Conservation (phyloP, 2,329 filamentous ascomycete species). For the Fusarium continuum region DNA sequence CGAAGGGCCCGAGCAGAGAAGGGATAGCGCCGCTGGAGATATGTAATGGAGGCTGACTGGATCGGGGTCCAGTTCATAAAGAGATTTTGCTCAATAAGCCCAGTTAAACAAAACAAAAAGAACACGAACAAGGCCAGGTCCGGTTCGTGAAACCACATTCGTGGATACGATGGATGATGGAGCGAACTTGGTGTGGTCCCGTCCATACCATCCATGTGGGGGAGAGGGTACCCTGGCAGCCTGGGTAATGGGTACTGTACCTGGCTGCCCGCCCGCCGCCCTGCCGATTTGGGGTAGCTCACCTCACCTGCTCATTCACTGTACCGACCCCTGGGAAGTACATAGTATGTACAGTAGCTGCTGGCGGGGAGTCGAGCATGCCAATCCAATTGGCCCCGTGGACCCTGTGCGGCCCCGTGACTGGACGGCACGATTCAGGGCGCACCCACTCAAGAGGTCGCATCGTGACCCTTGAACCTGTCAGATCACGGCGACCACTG, state of each 20-base stretch:
- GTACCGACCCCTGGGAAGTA: slow-evolving; percentile 22
- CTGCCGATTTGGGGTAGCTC: slow-evolving; percentile 11
- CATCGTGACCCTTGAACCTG: slow-evolving; percentile 36
- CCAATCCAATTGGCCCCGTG: slow-evolving; percentile 44
- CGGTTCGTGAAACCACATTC: slow-evolving; percentile 22
- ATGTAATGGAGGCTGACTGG: slow-evolving; percentile 13
- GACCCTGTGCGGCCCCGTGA: slow-evolving; percentile 38
- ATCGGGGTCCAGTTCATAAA: slow-evolving; percentile 21
- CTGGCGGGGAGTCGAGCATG: slow-evolving; percentile 19
- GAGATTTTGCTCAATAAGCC: slow-evolving; percentile 19
- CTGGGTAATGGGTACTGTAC: too few relatives aligned
- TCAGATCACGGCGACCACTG: slow-evolving; percentile 9
- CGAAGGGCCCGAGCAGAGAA: not conserved
- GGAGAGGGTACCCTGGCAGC: slow-evolving; percentile 11
- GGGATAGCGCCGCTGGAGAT: slow-evolving; percentile 5
- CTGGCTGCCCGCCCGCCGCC: slow-evolving; percentile 1
- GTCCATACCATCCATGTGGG: slow-evolving; percentile 6
- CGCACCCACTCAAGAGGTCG: slow-evolving; percentile 27
- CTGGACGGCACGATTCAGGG: slow-evolving; percentile 35
- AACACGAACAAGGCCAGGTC: slow-evolving; percentile 10
- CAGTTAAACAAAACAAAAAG: slow-evolving; percentile 18
- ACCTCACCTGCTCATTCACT: slow-evolving; percentile 13
- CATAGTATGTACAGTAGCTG: too few relatives aligned
- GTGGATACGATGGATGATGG: slow-evolving; percentile 27
- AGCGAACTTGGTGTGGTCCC: slow-evolving; percentile 28